Evolutionary conservation across 2,329 filamentous ascomycete genomes (phyloP), one percentile per base, ranked within the genome.

Genomic region (Aureobasidium musti): DNA sequence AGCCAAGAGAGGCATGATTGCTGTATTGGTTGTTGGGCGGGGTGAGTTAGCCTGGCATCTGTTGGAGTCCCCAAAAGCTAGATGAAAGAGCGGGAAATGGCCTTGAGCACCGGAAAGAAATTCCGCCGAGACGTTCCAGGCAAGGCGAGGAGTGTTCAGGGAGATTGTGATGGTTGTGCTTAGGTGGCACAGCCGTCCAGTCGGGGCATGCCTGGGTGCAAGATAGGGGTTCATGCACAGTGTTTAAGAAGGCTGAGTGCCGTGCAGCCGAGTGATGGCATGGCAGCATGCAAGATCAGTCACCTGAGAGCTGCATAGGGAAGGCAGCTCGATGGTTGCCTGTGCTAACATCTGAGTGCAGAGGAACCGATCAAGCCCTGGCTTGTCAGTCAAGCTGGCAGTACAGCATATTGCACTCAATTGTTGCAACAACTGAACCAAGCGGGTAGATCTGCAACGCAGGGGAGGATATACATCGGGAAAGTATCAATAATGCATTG

Each of bases 11-110:
- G 30, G 28, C 57, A 43, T 39, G 26, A 30, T 23, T 37, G 57
- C 43, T 23, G 13, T 63, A 52, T 63, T 63, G 59, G 33, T 17
- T 63, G 59, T 63, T 63, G 59, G 59, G 59, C 17, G 59, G 59
- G 43, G 45, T 39, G 26, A 19, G 6, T 13, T 52, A 52, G 30
- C 19, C 33, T 17, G 59, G 17, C 21, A 56, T 41, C 45, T 63
- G 59, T 63, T 63, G 59, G 59, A 39, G 14, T 50, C 7, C 8
- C 5, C n/a, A 19, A 41, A 41, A 39, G 53, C 33, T 39, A 19
- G 35, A 57, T 33, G 2, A 17, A 23, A 26, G 14, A 57, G 35
- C 3, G 26, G 23, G 23, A 30, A 30, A 2, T 30, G 49, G 28
- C 10, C 37, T 10, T 37, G 23, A n/a, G n/a, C 19, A 47, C 57